Base-by-base conservation (phyloP, 192 early-diverging fungal genomes). In the Powellomyces hirtus region DNA sequence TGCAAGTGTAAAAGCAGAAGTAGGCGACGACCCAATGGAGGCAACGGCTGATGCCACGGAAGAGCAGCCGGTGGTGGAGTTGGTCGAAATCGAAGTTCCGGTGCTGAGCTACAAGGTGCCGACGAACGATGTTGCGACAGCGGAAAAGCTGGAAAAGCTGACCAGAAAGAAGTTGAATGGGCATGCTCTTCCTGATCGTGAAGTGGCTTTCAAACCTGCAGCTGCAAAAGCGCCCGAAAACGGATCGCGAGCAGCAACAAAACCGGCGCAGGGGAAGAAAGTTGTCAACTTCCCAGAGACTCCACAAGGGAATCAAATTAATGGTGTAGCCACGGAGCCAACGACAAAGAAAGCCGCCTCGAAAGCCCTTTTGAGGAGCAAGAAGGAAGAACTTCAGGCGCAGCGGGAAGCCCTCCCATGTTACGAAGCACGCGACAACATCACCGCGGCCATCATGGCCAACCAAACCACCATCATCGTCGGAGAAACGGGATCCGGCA, bases 401-500 rank as follows among this genome's bases (percentile, higher is more conserved):
- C 29, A 27, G 26, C 55, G 67, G 29, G 67, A 69, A 46, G 59
- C 49, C 1, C 38, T 71, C 3, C 70, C 70, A 27, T 34, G 61
- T 30, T 58, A 58, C 38, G 13, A 72, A 79, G 79, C 73, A 8
- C 76, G 72, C 18, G 70, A 75, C 0, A 53, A 46, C 36, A 79
- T 87, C 53, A 65, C 79, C 31, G 59, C 75, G 8, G 73, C 40
- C 36, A 50, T 82, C 2, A 34, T 62, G 62, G 22, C 67, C 4
- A 80, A 82, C 62, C 56, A 68, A 26, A 76, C 87, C 0, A 83
- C 90, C 10, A 76, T 93, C 26, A 80, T 93, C 38, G 89, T 93
- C 29, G 89, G 90, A 2, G 92, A 94, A 64, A 92, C 90, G 0
- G 91, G 90, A 16, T 88, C 84, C 30, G 91, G 92, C 10, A 93